Base-by-base conservation (phyloP, 164 flowering plant species). In the Stephania japonica region DNA sequence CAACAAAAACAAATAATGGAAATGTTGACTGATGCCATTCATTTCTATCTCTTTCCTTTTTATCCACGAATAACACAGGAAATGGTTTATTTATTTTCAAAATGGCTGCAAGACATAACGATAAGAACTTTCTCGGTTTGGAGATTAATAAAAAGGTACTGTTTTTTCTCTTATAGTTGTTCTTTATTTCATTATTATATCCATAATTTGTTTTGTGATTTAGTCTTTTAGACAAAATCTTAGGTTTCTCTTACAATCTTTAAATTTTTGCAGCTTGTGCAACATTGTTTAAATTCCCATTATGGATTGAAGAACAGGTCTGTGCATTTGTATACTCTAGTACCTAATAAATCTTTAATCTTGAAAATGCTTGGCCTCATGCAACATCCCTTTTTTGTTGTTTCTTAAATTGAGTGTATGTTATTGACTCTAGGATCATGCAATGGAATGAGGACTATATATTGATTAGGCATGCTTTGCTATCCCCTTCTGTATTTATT, bases 141-240 rank as follows among this genome's bases (percentile, higher is more conserved):
- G 98, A 92, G 83, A 88, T 78, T 9, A 93, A 84, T 78, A 79
- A 78, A 69, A 91, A 89, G 96, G 98, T 92, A 63, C 59, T 89
- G 49, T 47, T 19, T 50, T 42, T 1, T 68, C 53, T 66, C 49
- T 59, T 24, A n/a, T 27, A 18, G 19, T 50, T 69, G 26, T 27
- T 44, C 42, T 71, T 19, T 32, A 27, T n/a, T 50, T 64, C 19
- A 61, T n/a, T 72, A n/a, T 68, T 26, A 19, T 64, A 16, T 62
- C 68, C 41, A 8, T 2, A 64, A 24, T 23, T 24, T 26, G 26
- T 64, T 64, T 23, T 64, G 38, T 64, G 27, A 24, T 9, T 64
- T 64, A 16, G 12, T 56, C 38, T 32, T 32, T 32, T 32, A 32
- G 38, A 32, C 38, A 6, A 6, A 13, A 56, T 56, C 63, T 18